A percentile compares a stretch with the other conserved stretches of the same genome.
Evolutionary conservation across 2,329 filamentous ascomycete genomes (phyloP).

Genomic region (Colletotrichum sp.): DNA sequence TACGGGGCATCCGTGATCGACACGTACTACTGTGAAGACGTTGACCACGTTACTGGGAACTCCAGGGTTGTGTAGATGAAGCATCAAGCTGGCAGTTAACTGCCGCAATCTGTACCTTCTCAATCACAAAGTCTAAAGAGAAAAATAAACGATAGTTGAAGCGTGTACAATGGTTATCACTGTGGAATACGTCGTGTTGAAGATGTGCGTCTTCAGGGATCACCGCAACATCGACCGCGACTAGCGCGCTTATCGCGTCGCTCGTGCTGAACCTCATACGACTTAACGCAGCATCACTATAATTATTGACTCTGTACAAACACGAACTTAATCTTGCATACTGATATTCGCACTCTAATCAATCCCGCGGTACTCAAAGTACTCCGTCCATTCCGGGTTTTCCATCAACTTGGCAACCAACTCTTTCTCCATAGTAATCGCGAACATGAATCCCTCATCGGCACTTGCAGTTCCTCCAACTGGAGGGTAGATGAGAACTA

Average conservation of each 20-base stretch:
- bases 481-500: neutral
- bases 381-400: neutral
- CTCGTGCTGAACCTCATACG: neutral
- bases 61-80: neutral
- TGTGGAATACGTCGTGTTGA: neutral
- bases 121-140: neutral
- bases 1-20: neutral
- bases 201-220: neutral
- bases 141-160: neutral
- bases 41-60: neutral
- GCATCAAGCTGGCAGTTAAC: neutral
- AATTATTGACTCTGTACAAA: neutral
- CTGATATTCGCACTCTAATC: neutral
- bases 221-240: neutral
- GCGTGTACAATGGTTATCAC: neutral
- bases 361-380: neutral
- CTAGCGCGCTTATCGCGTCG: neutral
- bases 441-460: neutral
- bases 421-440: neutral
- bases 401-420: neutral
- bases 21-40: neutral
- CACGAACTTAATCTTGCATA: neutral
- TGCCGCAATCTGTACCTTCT: neutral
- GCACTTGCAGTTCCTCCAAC: neutral
- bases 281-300: neutral